A percentile compares a stretch with the other conserved stretches of the same genome.
Conservation (phyloP, 2,329 filamentous ascomycete genomes). For the Aplosporella prunicola region DNA sequence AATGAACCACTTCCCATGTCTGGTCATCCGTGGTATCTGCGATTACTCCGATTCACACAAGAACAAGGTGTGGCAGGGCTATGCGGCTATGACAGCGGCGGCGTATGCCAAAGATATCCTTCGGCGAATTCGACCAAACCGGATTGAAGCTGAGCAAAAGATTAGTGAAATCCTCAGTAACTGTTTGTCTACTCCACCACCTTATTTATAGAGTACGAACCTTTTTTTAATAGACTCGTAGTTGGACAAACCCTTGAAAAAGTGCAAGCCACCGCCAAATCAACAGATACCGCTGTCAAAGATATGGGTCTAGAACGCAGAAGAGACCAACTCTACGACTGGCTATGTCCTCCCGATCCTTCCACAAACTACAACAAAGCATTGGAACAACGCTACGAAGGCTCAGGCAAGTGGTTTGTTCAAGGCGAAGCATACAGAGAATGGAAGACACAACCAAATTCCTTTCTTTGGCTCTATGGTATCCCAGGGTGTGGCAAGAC, state of each 20-base stretch:
- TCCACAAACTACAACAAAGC: constrained; percentile 22
- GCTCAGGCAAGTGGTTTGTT: constrained; percentile 24
- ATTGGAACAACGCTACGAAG: constrained; percentile 14
- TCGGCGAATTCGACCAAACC: constrained; percentile 7
- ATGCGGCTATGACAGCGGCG: constrained; percentile 20
- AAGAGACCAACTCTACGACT: constrained; percentile 9
- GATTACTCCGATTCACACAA: constrained; percentile 18
- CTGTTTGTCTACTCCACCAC: not conserved
- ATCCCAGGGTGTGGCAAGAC: constrained; percentile 37
- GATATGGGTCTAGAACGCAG: not conserved
- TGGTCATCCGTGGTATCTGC: constrained; percentile 10
- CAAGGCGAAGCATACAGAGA: constrained; percentile 13
- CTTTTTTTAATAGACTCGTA: not conserved
- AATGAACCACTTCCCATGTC: constrained; percentile 11
- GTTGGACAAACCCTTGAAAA: not conserved
- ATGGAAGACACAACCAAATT: constrained; percentile 21
- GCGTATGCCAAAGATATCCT: constrained; percentile 17
- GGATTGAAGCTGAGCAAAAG: constrained; percentile 5
- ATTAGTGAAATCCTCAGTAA: not conserved
- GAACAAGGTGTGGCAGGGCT: constrained; percentile 21
- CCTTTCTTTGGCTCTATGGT: constrained; percentile 28
- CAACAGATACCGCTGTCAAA: not conserved
- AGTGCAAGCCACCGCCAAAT: not conserved
- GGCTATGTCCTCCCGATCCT: constrained; percentile 23
- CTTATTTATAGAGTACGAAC: not conserved